Conservation (phyloP, 1,284 basidiomycete genomes). For the Moesziomyces sp. region DNA sequence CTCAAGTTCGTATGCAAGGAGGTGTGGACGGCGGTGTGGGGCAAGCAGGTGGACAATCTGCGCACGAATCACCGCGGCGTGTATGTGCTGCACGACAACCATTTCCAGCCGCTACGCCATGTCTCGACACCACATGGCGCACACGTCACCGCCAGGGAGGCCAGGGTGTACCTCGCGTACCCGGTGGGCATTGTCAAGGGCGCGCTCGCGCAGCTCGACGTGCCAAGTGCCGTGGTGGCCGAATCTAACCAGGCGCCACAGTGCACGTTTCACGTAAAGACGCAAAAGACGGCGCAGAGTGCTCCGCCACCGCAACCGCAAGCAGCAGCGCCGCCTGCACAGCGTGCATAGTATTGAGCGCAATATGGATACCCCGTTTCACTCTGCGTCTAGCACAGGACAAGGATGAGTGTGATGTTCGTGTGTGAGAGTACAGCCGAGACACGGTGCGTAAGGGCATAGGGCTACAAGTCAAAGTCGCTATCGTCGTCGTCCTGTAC, state of each 20-base stretch:
- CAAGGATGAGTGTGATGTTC: no score
- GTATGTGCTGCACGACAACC: constrained; percentile 90
- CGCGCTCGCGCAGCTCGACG: constrained; percentile 53
- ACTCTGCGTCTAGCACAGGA: no score
- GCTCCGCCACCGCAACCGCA: neutral
- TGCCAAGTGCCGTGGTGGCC: constrained; percentile 51
- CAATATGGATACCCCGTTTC: neutral
- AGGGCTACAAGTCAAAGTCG: constrained; percentile 52
- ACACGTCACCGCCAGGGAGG: constrained; percentile 74
- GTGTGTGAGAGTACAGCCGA: neutral
- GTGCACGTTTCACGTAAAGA: constrained; percentile 59
- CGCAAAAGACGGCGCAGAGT: constrained; percentile 22
- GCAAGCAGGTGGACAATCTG: constrained; percentile 93
- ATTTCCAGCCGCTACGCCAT: constrained; percentile 83
- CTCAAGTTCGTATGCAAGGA: constrained; percentile 98
- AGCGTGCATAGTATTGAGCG: neutral
- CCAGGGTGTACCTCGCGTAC: constrained; percentile 50
- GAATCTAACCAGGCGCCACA: constrained; percentile 53
- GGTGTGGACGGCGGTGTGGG: constrained; percentile 86
- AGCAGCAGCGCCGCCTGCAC: constrained; percentile 3
- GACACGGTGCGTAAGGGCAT: neutral
- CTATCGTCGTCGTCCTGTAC: constrained; percentile 53
- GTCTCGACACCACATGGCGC: constrained; percentile 82
- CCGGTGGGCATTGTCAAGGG: constrained; percentile 56
- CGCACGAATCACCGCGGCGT: constrained; percentile 93